Percentiles rank a stretch among this genome's conserved stretches.
Conservation (phyloP, 805 yeast species). For the Metschnikowia orientalis region DNA sequence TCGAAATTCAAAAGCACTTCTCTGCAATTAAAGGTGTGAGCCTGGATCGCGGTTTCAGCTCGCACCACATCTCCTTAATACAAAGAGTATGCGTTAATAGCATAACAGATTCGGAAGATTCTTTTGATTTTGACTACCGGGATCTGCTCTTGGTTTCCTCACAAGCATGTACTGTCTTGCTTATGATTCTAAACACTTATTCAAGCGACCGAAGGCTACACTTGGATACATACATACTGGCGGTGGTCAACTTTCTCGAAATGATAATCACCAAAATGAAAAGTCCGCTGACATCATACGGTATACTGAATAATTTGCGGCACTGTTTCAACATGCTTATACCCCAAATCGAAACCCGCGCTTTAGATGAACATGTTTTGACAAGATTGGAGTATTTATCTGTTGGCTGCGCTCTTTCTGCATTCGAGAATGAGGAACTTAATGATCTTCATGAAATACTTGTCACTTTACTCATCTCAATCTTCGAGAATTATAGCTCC, state of each 20-base stretch:
- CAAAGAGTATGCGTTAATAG: conserved; percentile 28
- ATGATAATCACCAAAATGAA: conserved; percentile 28
- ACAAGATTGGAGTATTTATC: conserved; percentile 58
- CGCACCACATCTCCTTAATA: conserved; percentile 15
- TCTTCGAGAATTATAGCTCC: conserved; percentile 40
- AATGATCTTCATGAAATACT: conserved; percentile 26
- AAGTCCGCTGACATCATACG: conserved; percentile 10
- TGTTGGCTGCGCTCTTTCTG: conserved; percentile 38
- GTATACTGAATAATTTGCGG: conserved; percentile 1
- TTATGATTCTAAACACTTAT: conserved; percentile 39
- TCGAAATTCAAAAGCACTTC: conserved; percentile 2
- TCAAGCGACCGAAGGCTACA: conserved; percentile 42
- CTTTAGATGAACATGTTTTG: conserved; percentile 44
- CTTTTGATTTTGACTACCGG: conserved; percentile 1
- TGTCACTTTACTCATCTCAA: conserved; percentile 26
- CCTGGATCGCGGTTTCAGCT: conserved; percentile 13
- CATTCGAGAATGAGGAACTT: conserved; percentile 18
- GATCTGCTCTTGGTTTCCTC: conserved; percentile 23
- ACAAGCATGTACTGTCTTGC: conserved; percentile 32
- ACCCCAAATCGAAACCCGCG: conserved; percentile 12
- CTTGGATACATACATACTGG: conserved; percentile 40
- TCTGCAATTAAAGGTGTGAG: too few species aligned
- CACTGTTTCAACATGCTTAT: conserved; percentile 12
- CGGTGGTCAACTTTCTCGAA: conserved; percentile 39
- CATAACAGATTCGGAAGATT: conserved; percentile 18